phyloP scores from a whole-genome alignment of 768 basidiomycete species.

The Boletellus ananiceps region DNA sequence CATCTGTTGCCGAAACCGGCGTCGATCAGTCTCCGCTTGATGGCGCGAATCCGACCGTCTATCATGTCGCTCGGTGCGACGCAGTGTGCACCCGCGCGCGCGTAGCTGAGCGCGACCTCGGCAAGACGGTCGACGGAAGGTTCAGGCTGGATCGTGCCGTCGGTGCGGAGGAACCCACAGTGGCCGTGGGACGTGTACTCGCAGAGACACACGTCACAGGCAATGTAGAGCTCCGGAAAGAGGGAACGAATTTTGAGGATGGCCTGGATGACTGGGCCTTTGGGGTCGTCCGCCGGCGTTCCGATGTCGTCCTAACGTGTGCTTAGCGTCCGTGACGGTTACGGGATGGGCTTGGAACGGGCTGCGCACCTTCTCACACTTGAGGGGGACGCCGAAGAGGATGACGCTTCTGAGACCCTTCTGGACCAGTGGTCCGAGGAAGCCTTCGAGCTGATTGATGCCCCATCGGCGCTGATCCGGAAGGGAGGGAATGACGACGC shows the following conservation, averaged over 20 bases:
- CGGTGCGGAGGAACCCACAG: constrained; percentile 74
- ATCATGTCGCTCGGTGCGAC: constrained; percentile 99
- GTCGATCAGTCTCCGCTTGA: constrained; percentile 83
- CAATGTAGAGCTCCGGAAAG: constrained; percentile 85
- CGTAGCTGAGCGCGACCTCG: constrained; percentile 88
- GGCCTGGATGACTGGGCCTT: constrained; percentile 93
- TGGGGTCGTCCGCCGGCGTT: constrained; percentile 82
- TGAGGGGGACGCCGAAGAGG: constrained; percentile 87
- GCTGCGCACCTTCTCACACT: constrained; percentile 62
- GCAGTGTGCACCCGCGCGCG: constrained; percentile 92
- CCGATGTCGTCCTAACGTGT: constrained; percentile 67
- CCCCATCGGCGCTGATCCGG: constrained; percentile 95
- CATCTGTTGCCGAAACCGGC: constrained; percentile 82
- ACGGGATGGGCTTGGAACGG: background rate
- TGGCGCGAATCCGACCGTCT: constrained; percentile 90
- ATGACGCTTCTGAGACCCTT: constrained; percentile 93
- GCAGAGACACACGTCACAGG: constrained; percentile 97
- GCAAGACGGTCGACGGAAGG: constrained; percentile 87
- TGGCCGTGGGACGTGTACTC: constrained; percentile 99
- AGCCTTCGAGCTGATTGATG: constrained; percentile 83
- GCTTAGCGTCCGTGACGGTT: background rate
- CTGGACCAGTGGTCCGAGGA: constrained; percentile 80
- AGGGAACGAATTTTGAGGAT: constrained; percentile 69
- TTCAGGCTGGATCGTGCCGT: constrained; percentile 72
- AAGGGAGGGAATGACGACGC: constrained; percentile 67